Evolutionary conservation across 108 stramenopile species (phyloP).

Genomic region (Fragilariopsis cylindrus): DNA sequence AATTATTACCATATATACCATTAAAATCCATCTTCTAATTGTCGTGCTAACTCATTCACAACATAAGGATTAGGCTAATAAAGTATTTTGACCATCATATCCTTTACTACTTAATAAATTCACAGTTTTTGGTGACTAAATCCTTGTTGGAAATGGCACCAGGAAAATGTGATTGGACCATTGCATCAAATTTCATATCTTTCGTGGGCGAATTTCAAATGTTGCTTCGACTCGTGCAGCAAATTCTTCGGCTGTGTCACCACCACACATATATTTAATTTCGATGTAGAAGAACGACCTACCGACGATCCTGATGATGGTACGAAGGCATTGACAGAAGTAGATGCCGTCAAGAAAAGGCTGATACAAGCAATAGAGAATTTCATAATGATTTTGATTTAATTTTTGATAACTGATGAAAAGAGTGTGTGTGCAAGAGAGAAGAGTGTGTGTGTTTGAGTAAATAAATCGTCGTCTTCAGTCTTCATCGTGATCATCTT

Average conservation of each 20-base stretch:
- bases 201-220: not conserved
- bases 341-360: too few relatives aligned
- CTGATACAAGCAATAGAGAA: too few relatives aligned
- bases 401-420: too few relatives aligned
- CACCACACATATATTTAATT: constrained; percentile 9
- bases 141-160: constrained; percentile 44
- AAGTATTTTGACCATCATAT: constrained; percentile 37
- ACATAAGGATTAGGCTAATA: constrained; percentile 55
- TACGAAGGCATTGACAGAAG: too few relatives aligned
- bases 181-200: constrained; percentile 9
- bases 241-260: constrained; percentile 13
- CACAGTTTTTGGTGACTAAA: constrained; percentile 31
- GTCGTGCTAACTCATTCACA: constrained; percentile 48
- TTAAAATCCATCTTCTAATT: constrained; percentile 47
- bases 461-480: too few relatives aligned
- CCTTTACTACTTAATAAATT: constrained; percentile 30
- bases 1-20: constrained; percentile 44
- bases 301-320: too few relatives aligned
- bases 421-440: too few relatives aligned
- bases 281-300: too few relatives aligned
- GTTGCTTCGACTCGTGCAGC: constrained; percentile 10
- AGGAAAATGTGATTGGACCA: constrained; percentile 33
- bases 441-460: too few relatives aligned
- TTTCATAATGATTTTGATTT: too few relatives aligned
- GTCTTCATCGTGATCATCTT: too few relatives aligned